phyloP scores from a whole-genome alignment of 192 early-diverging fungal species.

The Phycomyces blakesleeanus region DNA sequence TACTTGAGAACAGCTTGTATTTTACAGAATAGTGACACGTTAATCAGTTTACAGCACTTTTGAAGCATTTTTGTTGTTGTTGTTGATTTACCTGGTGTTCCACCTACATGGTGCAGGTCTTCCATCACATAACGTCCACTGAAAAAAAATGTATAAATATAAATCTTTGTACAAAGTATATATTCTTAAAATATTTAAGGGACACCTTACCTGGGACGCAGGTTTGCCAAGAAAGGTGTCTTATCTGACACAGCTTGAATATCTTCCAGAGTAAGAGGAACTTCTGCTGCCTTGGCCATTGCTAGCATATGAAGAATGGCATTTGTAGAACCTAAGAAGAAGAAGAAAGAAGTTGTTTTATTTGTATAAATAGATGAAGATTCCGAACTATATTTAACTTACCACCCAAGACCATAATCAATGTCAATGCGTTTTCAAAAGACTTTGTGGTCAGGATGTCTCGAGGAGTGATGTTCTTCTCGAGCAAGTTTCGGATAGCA shows the following conservation, averaged over 20 bases:
- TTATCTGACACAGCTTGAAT: slow-evolving; percentile 87
- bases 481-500: slow-evolving; percentile 84
- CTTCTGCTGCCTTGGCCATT: slow-evolving; percentile 75
- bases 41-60: too few relatives aligned
- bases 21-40: too few relatives aligned
- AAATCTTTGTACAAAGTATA: too few relatives aligned
- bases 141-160: too few relatives aligned
- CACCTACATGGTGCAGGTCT: slow-evolving; percentile 89
- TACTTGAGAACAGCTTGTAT: slow-evolving; percentile 81
- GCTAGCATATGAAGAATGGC: slow-evolving; percentile 93
- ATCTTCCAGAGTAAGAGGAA: slow-evolving; percentile 86
- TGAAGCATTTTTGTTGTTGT: neutral
- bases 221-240: slow-evolving; percentile 91
- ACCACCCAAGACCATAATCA: slow-evolving; percentile 84
- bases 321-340: slow-evolving; percentile 80
- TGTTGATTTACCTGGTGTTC: slow-evolving; percentile 56
- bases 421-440: slow-evolving; percentile 93
- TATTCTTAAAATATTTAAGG: neutral
- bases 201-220: slow-evolving; percentile 76
- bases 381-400: too few relatives aligned
- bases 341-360: too few relatives aligned
- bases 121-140: slow-evolving; percentile 98
- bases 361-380: too few relatives aligned
- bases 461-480: slow-evolving; percentile 85
- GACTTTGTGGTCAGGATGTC: slow-evolving; percentile 96